Base-by-base conservation (phyloP, 2,329 filamentous ascomycete genomes). In the Trichoderma afroharzianum region DNA sequence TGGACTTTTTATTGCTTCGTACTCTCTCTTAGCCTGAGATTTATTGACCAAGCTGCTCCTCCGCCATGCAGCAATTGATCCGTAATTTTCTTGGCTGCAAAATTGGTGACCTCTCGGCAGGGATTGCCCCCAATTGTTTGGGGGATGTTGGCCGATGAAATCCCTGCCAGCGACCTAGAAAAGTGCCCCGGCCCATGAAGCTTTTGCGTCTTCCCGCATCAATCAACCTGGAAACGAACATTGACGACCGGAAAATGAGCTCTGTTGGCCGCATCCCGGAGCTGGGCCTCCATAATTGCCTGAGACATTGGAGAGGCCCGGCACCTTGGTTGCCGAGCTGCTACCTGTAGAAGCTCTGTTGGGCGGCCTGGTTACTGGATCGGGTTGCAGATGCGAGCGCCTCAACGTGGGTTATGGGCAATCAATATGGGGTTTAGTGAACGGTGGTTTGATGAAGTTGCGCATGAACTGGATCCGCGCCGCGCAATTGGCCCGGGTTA, bases 311-410 rank as follows among this genome's bases (percentile, higher is more conserved):
- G 6, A 32, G 24, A 12, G 30, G 26, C 33, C 21, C 59, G 24
- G 59, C 59, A 36, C n/a, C 30, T 61, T 62, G 21, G 36, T n/a
- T 39, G 33, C 21, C 33, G 30, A 47, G 36, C 14, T 68, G 30
- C 32, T 68, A 58, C 63, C 32, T 39, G 15, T 12, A 39, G 55
- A 28, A 11, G 32, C 21, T 43, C 8, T 26, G 12, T n/a, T 68
- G 55, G 64, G 64, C 64, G 55, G 64, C 55, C 5, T 32, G 21
- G 26, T 68, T 68, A 32, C 64, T 68, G 36, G 12, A 68, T 59
- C 55, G 64, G 64, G 64, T 14, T 59, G 36, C 12, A 36, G 33
- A 30, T 68, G 64, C 64, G 64, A 68, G 28, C 55, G 12, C 15
- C 57, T 58, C 18, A 26, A 58, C 26, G 18, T 24, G 64, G 28